These are phyloP conservation scores for Setaria italica DNA, from an alignment of 202 grass and related monocot genomes.

Conservation along the genomic window DNA sequence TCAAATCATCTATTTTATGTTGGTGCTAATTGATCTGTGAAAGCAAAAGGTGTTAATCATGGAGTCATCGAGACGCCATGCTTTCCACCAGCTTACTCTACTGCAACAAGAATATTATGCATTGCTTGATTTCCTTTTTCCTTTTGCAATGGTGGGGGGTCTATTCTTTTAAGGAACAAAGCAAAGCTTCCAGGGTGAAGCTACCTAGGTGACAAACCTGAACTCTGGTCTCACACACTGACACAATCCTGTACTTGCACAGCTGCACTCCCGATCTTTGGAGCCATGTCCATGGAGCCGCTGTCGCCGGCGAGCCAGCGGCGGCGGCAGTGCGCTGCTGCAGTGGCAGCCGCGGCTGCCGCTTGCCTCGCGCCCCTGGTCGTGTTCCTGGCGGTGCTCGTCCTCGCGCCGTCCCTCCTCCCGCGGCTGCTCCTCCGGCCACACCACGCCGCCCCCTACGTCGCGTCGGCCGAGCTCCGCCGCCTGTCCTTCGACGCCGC, in stretches of 20 bases:
- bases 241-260: background rate
- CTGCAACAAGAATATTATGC: slow-evolving; percentile 16
- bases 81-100: background rate
- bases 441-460: slow-evolving; percentile 21
- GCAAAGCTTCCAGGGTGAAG: slow-evolving; percentile 16
- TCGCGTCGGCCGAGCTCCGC: slow-evolving; percentile 40
- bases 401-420: slow-evolving; percentile 37
- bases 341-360: background rate
- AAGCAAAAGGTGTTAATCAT: slow-evolving; percentile 37
- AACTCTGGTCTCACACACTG: background rate
- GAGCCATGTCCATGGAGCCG: slow-evolving; percentile 23
- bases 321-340: slow-evolving; percentile 16
- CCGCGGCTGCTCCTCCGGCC: slow-evolving; percentile 42
- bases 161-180: slow-evolving; percentile 47
- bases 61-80: slow-evolving; percentile 1
- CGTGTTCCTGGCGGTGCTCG: slow-evolving; percentile 42
- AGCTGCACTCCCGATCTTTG: background rate
- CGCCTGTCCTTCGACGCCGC: slow-evolving; percentile 21
- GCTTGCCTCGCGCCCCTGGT: slow-evolving; percentile 18
- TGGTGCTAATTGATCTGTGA: background rate
- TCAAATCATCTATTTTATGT: background rate
- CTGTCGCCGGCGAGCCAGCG: background rate
- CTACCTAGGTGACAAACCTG: background rate
- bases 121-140: slow-evolving; percentile 33
- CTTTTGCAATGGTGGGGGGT: slow-evolving; percentile 23